Evolutionary conservation across 2,329 filamentous ascomycete genomes (phyloP), one percentile per base, ranked within the genome.

Genomic region (Xylariaceae sp.): DNA sequence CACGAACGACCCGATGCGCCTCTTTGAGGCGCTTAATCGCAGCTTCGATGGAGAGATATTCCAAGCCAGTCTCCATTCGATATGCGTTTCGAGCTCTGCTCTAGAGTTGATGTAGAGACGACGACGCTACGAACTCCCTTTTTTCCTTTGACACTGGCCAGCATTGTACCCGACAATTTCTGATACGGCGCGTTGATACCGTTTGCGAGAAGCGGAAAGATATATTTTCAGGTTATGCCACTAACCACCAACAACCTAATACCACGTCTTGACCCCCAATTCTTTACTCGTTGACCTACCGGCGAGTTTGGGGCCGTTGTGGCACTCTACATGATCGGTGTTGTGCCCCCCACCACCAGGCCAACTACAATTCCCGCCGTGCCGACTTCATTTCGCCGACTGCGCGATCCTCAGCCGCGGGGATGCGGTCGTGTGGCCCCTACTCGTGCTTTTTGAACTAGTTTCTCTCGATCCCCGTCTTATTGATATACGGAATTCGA

Each of bases 71-170:
- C 73, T 73, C 70, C 70, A 70, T 70, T 70, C 70, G 70, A 70
- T 73, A 71, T 70, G 70, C 65, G 71, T 71, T 70, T 72, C 63
- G 73, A 75, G 74, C 77, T 77, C 72, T 73, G 51, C 53, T 68
- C 51, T 65, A 71, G 67, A 72, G 70, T 71, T 69, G 73, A 73
- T 74, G 74, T 75, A 72, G 70, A 72, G 72, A 75, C 74, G 73
- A 78, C 74, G 77, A 80, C 75, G 75, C 78, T 74, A 79, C 73
- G 76, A 79, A 71, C 72, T 66, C 69, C 67, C 72, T 73, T 72
- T 71, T 70, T 67, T 47, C 57, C 65, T 65, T 69, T 69, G 67
- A 64, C 61, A 57, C 57, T 60, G 61, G 62, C 67, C 62, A 66
- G 65, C 65, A 66, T 67, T 67, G 62, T 68, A 68, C 68, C 67